Conservation (phyloP, 2,329 filamentous ascomycete species). For the Verticillium isaacii region DNA sequence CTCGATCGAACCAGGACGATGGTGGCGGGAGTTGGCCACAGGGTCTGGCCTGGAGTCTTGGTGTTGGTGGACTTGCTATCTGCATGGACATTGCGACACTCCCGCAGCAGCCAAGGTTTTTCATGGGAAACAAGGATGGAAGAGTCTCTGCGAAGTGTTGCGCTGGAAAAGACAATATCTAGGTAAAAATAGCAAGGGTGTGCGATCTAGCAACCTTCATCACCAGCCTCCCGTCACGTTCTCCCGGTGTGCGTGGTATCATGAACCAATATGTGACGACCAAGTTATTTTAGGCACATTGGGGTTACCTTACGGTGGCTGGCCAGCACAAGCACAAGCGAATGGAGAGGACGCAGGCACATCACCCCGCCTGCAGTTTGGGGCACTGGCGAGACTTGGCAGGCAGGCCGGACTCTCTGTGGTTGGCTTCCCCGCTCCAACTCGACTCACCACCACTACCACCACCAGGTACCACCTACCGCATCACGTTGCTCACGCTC, state of each 20-base stretch:
- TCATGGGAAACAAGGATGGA: neutral
- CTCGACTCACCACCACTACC: no score
- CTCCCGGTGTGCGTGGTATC: neutral
- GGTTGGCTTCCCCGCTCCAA: neutral
- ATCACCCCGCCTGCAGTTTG: neutral
- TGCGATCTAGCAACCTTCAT: neutral
- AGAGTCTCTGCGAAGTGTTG: neutral
- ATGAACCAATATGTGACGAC: neutral
- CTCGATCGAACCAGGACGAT: no score
- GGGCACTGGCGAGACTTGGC: neutral
- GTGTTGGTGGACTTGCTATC: neutral
- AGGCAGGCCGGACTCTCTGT: neutral
- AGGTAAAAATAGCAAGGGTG: neutral
- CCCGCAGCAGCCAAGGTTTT: neutral
- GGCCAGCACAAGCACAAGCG: neutral
- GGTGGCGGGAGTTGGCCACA: neutral
- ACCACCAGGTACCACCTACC: no score
- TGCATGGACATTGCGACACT: neutral
- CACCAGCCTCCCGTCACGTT: neutral
- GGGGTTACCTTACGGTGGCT: neutral
- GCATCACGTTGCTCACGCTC: no score
- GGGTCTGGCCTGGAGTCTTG: neutral
- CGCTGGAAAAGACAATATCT: neutral
- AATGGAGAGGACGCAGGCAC: neutral
- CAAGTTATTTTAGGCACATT: neutral